Evolutionary conservation across 2,329 filamentous ascomycete species (phyloP).

Genomic region (Madurella fahalii): DNA sequence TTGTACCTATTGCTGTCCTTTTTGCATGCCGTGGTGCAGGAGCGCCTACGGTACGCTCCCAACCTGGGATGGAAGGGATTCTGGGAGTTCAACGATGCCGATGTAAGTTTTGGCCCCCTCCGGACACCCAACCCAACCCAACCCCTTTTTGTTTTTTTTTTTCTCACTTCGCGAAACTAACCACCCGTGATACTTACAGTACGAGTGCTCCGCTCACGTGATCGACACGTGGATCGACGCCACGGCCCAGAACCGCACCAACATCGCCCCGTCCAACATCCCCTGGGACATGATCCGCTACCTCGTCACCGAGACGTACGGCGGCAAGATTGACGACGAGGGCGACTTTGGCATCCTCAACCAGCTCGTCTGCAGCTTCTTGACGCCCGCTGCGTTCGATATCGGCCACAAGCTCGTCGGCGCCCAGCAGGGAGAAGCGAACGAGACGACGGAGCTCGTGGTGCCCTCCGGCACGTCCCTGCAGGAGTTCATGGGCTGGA

Average conservation of each 20-base stretch:
- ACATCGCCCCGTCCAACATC: slow-evolving; percentile 88
- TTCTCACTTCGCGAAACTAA: slow-evolving; percentile 54
- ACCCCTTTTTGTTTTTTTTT: slow-evolving; percentile 27
- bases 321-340: slow-evolving; percentile 93
- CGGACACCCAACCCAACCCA: too few relatives aligned
- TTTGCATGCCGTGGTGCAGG: slow-evolving; percentile 92
- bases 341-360: slow-evolving; percentile 73
- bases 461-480: slow-evolving; percentile 79
- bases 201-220: slow-evolving; percentile 94
- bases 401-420: slow-evolving; percentile 86
- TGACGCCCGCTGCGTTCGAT: slow-evolving; percentile 88
- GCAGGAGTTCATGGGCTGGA: slow-evolving; percentile 85
- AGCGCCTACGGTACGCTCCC: slow-evolving; percentile 89
- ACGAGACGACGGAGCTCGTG: slow-evolving; percentile 50
- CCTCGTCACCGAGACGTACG: slow-evolving; percentile 90
- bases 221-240: slow-evolving; percentile 91
- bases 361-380: slow-evolving; percentile 68
- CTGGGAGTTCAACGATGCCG: slow-evolving; percentile 99
- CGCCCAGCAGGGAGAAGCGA: slow-evolving; percentile 29
- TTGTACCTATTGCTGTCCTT: slow-evolving; percentile 90
- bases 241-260: slow-evolving; percentile 78
- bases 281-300: slow-evolving; percentile 95
- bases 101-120: slow-evolving; percentile 60
- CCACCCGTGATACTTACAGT: slow-evolving; percentile 53
- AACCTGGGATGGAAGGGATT: slow-evolving; percentile 96